phyloP scores from a whole-genome alignment of 345 rosid species.

The Eucalyptus tenuipes region DNA sequence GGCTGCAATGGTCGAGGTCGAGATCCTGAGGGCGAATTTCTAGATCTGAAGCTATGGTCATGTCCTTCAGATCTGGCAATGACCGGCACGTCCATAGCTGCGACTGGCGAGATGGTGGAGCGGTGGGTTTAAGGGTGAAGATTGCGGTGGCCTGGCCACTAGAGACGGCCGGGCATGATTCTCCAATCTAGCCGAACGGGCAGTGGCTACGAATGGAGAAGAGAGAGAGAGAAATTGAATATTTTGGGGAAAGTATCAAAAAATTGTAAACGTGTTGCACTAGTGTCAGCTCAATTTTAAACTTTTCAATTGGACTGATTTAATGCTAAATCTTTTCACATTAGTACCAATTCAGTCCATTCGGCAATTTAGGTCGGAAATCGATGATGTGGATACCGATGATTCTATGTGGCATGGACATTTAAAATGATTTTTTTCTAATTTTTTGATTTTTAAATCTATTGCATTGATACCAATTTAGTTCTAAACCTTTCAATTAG shows the following conservation, averaged over 20 bases:
- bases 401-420: no score
- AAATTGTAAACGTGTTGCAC: no score
- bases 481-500: rapidly evolving
- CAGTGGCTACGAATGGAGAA: background rate
- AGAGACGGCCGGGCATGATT: background rate
- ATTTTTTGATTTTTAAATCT: no score
- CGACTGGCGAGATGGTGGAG: background rate
- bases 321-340: no score
- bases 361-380: rapidly evolving
- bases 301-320: rapidly evolving
- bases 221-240: no score
- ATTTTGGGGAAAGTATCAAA: no score
- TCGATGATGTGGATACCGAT: rapidly evolving
- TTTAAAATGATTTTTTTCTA: no score
- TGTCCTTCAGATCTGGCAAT: background rate
- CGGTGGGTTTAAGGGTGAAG: background rate
- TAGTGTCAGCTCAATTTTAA: rapidly evolving
- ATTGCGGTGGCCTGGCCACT: background rate
- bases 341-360: rapidly evolving
- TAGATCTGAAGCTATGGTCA: no score
- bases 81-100: rapidly evolving
- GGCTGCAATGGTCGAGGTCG: no score
- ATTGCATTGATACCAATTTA: rapidly evolving
- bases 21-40: no score
- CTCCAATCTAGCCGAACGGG: background rate